Conservation (phyloP, 805 yeast genomes). For the Suhomyces tanzawaensis region DNA sequence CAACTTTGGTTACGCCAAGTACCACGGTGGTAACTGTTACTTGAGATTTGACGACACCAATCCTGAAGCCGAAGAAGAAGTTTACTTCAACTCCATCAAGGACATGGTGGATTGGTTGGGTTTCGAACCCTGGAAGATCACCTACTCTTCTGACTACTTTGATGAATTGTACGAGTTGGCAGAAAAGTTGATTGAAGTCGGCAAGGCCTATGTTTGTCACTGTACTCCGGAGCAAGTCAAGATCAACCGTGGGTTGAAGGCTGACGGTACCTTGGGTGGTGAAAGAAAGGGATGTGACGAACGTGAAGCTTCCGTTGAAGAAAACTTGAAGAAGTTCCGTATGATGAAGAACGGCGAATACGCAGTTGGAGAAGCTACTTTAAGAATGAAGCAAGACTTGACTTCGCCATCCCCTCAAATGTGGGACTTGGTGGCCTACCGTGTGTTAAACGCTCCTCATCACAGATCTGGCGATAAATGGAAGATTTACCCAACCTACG, state of each 20-base stretch:
- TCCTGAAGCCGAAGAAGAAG: constrained; percentile 97
- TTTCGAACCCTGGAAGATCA: constrained; percentile 87
- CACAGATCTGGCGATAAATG: constrained; percentile 96
- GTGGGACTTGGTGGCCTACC: constrained; percentile 99
- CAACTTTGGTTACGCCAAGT: constrained; percentile 94
- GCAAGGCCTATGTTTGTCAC: constrained; percentile 87
- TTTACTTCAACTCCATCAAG: constrained; percentile 78
- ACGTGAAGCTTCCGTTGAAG: constrained; percentile 68
- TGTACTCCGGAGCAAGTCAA: constrained; percentile 91
- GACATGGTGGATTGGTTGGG: constrained; percentile 94
- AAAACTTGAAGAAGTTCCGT: constrained; percentile 76
- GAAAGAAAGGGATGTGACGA: constrained; percentile 81
- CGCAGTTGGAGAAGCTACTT: constrained; percentile 86
- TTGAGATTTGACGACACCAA: constrained; percentile 96
- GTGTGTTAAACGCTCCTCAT: constrained; percentile 89
- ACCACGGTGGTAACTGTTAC: constrained; percentile 82
- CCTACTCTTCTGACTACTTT: constrained; percentile 95
- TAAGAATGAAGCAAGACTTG: constrained; percentile 96
- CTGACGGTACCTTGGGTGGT: constrained; percentile 93
- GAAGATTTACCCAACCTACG: constrained; percentile 98
- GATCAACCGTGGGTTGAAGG: constrained; percentile 83
- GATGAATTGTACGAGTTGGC: constrained; percentile 87
- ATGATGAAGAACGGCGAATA: constrained; percentile 89
- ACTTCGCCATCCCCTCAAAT: constrained; percentile 92
- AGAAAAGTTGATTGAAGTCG: constrained; percentile 68